Percentiles rank a stretch among this genome's conserved stretches.
Conservation (phyloP, 805 yeast species). For the Ogataea paradorogensis region DNA sequence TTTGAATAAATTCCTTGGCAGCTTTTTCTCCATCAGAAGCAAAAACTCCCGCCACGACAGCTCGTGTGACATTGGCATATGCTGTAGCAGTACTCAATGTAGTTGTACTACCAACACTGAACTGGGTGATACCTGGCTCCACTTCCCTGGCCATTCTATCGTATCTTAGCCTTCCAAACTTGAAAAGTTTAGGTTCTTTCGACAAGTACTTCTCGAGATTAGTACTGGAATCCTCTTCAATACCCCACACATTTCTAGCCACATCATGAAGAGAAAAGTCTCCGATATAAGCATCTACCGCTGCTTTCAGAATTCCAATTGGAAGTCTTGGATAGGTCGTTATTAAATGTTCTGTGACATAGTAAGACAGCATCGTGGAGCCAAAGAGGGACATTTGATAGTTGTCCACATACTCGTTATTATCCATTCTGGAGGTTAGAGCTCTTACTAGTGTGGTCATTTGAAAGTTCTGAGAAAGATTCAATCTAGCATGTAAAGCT, state of each 20-base stretch:
- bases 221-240: constrained; percentile 67
- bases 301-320: constrained; percentile 66
- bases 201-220: constrained; percentile 64
- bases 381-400: constrained; percentile 82
- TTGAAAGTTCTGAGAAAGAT: constrained; percentile 55
- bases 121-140: constrained; percentile 44
- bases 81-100: constrained; percentile 35
- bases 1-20: constrained; percentile 65
- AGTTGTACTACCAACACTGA: constrained; percentile 32
- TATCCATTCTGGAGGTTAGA: constrained; percentile 51
- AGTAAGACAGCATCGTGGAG: constrained; percentile 67
- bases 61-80: constrained; percentile 70
- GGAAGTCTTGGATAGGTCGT: constrained; percentile 89
- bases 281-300: constrained; percentile 74
- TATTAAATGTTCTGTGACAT: constrained; percentile 70
- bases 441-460: constrained; percentile 76
- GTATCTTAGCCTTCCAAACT: constrained; percentile 67
- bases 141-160: constrained; percentile 44
- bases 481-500: constrained; percentile 75
- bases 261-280: constrained; percentile 60
- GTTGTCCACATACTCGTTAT: constrained; percentile 61
- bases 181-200: constrained; percentile 63
- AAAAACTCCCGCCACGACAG: constrained; percentile 80
- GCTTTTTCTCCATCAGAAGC: constrained; percentile 65
- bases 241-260: constrained; percentile 80